Percentiles rank a stretch among this genome's conserved stretches.
Conservation (phyloP, 2,329 filamentous ascomycete genomes). For the Fusarium nodosum region DNA sequence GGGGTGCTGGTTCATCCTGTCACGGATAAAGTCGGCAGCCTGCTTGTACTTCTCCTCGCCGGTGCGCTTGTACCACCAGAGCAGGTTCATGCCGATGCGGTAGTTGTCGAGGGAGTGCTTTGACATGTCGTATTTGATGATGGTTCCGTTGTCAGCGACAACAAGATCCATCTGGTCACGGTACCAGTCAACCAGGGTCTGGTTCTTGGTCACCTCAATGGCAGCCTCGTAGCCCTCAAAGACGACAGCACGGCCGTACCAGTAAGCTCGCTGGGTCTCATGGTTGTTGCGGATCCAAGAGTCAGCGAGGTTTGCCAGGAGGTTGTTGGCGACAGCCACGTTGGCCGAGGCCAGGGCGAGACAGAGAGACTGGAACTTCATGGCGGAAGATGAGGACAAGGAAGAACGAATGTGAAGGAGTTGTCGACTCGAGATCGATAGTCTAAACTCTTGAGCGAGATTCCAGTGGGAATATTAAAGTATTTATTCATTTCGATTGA, state of each 20-base stretch:
- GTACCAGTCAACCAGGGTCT: slow-evolving; percentile 60
- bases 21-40: slow-evolving; percentile 62
- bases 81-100: slow-evolving; percentile 65
- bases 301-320: slow-evolving; percentile 36
- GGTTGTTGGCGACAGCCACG: slow-evolving; percentile 28
- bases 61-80: slow-evolving; percentile 64
- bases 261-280: slow-evolving; percentile 42
- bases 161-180: slow-evolving; percentile 63
- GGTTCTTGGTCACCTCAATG: slow-evolving; percentile 59
- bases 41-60: slow-evolving; percentile 62
- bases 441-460: neutral
- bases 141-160: slow-evolving; percentile 56
- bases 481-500: slow-evolving; percentile 15
- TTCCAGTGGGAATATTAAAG: neutral
- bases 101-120: slow-evolving; percentile 67
- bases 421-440: slow-evolving; percentile 28
- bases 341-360: slow-evolving; percentile 38
- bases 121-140: slow-evolving; percentile 60
- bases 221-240: slow-evolving; percentile 41
- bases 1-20: slow-evolving; percentile 63
- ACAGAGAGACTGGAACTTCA: slow-evolving; percentile 43
- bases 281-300: slow-evolving; percentile 44
- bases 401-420: neutral
- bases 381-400: slow-evolving; percentile 6
- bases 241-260: slow-evolving; percentile 43